Conservation (phyloP, 2,329 filamentous ascomycete species). For the Cladorrhinum sp. region DNA sequence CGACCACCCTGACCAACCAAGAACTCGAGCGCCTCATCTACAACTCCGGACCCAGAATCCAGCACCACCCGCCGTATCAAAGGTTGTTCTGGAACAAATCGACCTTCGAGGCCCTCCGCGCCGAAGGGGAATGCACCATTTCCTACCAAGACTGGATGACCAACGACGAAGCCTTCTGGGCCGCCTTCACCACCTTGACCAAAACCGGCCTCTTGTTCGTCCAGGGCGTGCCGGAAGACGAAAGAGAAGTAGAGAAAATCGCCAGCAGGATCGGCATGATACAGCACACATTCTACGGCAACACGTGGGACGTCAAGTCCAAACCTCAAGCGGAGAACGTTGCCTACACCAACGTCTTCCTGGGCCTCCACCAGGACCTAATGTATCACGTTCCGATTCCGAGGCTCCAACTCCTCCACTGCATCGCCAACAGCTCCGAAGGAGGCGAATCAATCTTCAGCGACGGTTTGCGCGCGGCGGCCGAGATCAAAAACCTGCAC, state of each 20-base stretch:
- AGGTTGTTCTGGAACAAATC: slow-evolving; percentile 41
- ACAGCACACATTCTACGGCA: slow-evolving; percentile 86
- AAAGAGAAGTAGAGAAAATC: slow-evolving; percentile 64
- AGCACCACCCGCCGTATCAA: background rate
- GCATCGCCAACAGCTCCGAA: slow-evolving; percentile 71
- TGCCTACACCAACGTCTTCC: slow-evolving; percentile 77
- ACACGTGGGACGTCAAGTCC: slow-evolving; percentile 83
- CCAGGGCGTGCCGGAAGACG: slow-evolving; percentile 65
- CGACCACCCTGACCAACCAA: slow-evolving; percentile 35
- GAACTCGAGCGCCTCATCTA: slow-evolving; percentile 26
- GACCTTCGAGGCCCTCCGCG: slow-evolving; percentile 40
- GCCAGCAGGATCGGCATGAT: slow-evolving; percentile 71
- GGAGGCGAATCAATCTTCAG: slow-evolving; percentile 87
- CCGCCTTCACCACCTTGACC: slow-evolving; percentile 60
- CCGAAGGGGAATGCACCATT: slow-evolving; percentile 50
- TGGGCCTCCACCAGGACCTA: slow-evolving; percentile 91
- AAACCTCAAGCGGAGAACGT: slow-evolving; percentile 85
- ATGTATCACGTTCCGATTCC: slow-evolving; percentile 80
- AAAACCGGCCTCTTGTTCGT: slow-evolving; percentile 74
- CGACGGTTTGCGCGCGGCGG: slow-evolving; percentile 65
- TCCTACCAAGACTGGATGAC: slow-evolving; percentile 71
- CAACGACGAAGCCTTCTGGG: slow-evolving; percentile 52
- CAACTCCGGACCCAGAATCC: background rate
- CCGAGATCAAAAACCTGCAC: slow-evolving; percentile 34
- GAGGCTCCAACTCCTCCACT: slow-evolving; percentile 84